Evolutionary conservation across 805 yeast species (phyloP).

Genomic region (Lipomyces sp.): DNA sequence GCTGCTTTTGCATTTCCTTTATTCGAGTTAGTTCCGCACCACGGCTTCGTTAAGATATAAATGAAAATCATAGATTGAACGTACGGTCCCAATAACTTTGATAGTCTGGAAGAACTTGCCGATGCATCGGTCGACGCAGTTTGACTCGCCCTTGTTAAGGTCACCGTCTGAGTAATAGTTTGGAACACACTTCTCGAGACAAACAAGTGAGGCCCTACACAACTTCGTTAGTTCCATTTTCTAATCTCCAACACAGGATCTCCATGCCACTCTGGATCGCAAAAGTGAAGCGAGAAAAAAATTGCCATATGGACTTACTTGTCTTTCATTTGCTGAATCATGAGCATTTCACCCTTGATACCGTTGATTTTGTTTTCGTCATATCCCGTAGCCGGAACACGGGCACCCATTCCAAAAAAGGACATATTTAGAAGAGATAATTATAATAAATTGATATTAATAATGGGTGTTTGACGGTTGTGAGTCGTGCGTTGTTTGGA

Average conservation of each 20-base stretch:
- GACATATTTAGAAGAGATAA: slow-evolving; percentile 31
- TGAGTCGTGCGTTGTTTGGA: neutral
- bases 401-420: slow-evolving; percentile 39
- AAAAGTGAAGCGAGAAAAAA: neutral
- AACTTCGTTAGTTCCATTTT: neutral
- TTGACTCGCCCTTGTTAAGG: slow-evolving; percentile 78
- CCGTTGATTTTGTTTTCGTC: slow-evolving; percentile 34
- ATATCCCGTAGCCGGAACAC: slow-evolving; percentile 27
- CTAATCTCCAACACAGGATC: neutral
- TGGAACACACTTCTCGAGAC: slow-evolving; percentile 71
- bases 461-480: neutral
- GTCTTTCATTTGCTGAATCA: slow-evolving; percentile 34
- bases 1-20: slow-evolving; percentile 30
- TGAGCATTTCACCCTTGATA: slow-evolving; percentile 35
- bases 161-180: slow-evolving; percentile 85
- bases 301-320: slow-evolving; percentile 14
- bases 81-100: slow-evolving; percentile 31
- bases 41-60: neutral
- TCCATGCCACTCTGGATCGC: neutral
- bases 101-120: slow-evolving; percentile 67
- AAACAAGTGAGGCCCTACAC: slow-evolving; percentile 20
- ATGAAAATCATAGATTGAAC: slow-evolving; percentile 2
- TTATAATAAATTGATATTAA: neutral
- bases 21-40: neutral
- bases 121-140: slow-evolving; percentile 86